phyloP scores from a whole-genome alignment of 129 eudicot species.

The Pulicaria dysenterica region DNA sequence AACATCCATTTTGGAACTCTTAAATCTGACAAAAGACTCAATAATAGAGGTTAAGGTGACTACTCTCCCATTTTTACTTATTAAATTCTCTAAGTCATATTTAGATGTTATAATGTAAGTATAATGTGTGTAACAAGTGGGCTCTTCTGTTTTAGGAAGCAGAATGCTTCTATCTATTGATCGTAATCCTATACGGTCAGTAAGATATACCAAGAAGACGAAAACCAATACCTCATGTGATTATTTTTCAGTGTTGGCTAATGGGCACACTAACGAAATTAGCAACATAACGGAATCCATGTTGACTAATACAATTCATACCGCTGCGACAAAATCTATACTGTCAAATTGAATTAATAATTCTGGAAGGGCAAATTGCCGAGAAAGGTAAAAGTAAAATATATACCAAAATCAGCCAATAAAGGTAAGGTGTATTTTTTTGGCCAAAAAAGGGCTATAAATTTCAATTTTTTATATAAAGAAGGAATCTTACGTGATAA shows the following conservation, averaged over 20 bases:
- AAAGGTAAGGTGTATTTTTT: too few species aligned
- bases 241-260: constrained; percentile 8
- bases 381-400: not conserved
- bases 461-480: too few species aligned
- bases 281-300: not conserved
- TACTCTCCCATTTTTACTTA: constrained; percentile 14
- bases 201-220: not conserved
- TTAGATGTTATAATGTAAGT: constrained; percentile 1
- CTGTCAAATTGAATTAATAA: not conserved
- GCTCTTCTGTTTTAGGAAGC: constrained; percentile 6
- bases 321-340: constrained; percentile 11
- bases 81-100: constrained; percentile 15
- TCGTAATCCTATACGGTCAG: not conserved
- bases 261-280: constrained; percentile 11
- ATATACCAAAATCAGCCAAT: not conserved
- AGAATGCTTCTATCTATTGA: constrained; percentile 15
- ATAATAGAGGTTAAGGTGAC: constrained; percentile 70
- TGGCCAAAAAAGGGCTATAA: too few species aligned
- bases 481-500: too few species aligned
- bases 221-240: constrained; percentile 4
- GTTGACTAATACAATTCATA: not conserved
- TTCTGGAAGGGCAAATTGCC: not conserved
- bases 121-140: constrained; percentile 17
- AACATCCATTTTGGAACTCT: constrained; percentile 57
- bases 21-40: constrained; percentile 63